A percentile compares a stretch with the other conserved stretches of the same genome.
Evolutionary conservation across 1,284 basidiomycete genomes (phyloP).

Genomic region (Sphagnurus paluster): DNA sequence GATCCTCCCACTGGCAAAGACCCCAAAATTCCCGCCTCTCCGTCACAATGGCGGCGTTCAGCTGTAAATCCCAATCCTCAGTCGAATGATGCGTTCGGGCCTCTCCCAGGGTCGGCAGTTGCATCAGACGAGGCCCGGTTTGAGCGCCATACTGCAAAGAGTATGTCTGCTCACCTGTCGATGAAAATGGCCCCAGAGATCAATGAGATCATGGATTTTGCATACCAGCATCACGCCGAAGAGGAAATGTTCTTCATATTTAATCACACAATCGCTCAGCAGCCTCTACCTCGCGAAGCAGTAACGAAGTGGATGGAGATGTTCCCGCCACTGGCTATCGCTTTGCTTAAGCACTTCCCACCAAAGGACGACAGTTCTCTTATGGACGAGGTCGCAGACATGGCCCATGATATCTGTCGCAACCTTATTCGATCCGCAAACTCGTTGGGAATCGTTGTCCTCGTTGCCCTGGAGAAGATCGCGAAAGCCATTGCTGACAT

Average conservation of each 20-base stretch:
- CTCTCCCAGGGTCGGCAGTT: conserved; percentile 9
- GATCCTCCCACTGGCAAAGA: too few species aligned
- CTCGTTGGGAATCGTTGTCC: conserved; percentile 48
- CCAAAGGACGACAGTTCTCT: conserved; percentile 38
- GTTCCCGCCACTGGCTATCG: conserved; percentile 53
- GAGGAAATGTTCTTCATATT: conserved; percentile 56
- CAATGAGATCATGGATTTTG: conserved; percentile 39
- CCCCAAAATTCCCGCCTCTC: too few species aligned
- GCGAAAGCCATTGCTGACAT: conserved; percentile 40
- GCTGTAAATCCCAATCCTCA: not conserved
- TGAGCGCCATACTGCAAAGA: conserved; percentile 29
- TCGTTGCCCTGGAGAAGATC: conserved; percentile 59
- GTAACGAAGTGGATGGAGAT: conserved; percentile 45
- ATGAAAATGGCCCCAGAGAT: conserved; percentile 34
- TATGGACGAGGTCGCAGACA: conserved; percentile 28
- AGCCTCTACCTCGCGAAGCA: conserved; percentile 32
- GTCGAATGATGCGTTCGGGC: conserved; percentile 18
- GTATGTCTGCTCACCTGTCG: conserved; percentile 31
- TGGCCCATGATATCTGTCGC: conserved; percentile 39
- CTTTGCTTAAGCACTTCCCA: conserved; percentile 47
- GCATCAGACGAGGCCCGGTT: conserved; percentile 18
- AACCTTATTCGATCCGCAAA: conserved; percentile 56
- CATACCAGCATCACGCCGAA: conserved; percentile 48
- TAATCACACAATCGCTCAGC: conserved; percentile 32
- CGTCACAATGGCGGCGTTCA: too few species aligned